phyloP scores from a whole-genome alignment of 768 basidiomycete genomes.

The Leucosporidium yakuticum region DNA sequence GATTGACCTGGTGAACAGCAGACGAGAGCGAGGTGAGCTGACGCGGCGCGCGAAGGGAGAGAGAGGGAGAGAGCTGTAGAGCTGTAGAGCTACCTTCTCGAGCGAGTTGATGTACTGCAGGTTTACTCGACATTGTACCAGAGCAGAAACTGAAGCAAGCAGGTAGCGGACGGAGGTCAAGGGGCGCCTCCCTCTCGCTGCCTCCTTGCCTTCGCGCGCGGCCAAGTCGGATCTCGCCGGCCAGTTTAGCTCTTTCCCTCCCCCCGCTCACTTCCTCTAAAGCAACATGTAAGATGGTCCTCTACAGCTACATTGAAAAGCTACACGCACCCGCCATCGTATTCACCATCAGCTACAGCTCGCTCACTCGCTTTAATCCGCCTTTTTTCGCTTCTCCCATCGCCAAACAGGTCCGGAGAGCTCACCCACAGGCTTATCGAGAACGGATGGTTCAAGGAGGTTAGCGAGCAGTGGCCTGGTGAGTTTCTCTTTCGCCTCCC shows the following conservation, averaged over 20 bases:
- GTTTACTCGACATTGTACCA: not conserved
- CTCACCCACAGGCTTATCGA: too few species aligned
- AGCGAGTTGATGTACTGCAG: slow-evolving; percentile 23
- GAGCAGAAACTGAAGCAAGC: not conserved
- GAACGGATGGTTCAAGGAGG: slow-evolving; percentile 48
- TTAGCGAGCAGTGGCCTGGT: slow-evolving; percentile 49
- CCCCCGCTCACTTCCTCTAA: too few species aligned
- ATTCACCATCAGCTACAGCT: too few species aligned
- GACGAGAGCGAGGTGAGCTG: slow-evolving; percentile 6
- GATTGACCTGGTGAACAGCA: slow-evolving; percentile 22
- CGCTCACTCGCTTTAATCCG: not conserved
- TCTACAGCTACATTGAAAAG: too few species aligned
- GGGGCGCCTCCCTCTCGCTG: too few species aligned
- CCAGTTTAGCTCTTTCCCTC: too few species aligned
- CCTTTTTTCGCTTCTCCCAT: not conserved
- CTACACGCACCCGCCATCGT: too few species aligned
- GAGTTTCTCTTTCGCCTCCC: slow-evolving; percentile 21
- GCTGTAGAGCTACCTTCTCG: slow-evolving; percentile 21
- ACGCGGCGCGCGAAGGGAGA: too few species aligned
- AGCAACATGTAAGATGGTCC: too few species aligned
- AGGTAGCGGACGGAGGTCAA: not conserved
- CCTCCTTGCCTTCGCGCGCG: too few species aligned
- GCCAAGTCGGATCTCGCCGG: too few species aligned
- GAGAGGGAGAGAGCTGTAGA: not conserved
- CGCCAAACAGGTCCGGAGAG: slow-evolving; percentile 23